Evolutionary conservation across 1,284 basidiomycete species (phyloP).

Genomic region (Ceraceosorus guamensis): DNA sequence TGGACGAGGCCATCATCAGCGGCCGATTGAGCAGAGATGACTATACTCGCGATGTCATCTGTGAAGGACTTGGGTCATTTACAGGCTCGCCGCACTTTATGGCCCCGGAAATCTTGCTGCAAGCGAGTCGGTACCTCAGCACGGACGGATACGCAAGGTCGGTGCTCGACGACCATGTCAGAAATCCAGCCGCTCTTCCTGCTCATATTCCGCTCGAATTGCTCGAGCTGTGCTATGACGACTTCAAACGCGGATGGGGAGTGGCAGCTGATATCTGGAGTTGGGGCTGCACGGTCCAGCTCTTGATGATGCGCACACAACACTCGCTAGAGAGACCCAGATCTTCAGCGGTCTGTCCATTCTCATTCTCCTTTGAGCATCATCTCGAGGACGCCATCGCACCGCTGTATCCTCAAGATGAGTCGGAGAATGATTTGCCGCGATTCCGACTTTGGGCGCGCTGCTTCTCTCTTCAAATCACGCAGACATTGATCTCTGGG

Average conservation of each 20-base stretch:
- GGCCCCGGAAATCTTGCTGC: constrained; percentile 37
- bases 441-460: constrained; percentile 37
- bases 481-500: constrained; percentile 16
- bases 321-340: constrained; percentile 15
- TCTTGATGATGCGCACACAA: constrained; percentile 23
- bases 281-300: constrained; percentile 31
- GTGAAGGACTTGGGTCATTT: constrained; percentile 32
- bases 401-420: constrained; percentile 19
- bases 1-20: constrained; percentile 12
- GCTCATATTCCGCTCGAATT: constrained; percentile 12
- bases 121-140: constrained; percentile 29
- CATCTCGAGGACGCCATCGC: constrained; percentile 23
- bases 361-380: constrained; percentile 34
- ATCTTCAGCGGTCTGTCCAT: constrained; percentile 29
- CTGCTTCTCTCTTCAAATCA: constrained; percentile 24
- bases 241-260: constrained; percentile 33
- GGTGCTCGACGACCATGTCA: constrained; percentile 33
- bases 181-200: constrained; percentile 15
- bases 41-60: constrained; percentile 6
- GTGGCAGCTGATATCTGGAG: constrained; percentile 37
- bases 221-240: constrained; percentile 22
- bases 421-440: constrained; percentile 22
- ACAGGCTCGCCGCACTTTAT: constrained; percentile 31
- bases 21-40: constrained; percentile 4
- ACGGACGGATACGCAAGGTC: constrained; percentile 16